Conservation (phyloP, 129 eudicot genomes). For the Chrysanthemum seticuspe region DNA sequence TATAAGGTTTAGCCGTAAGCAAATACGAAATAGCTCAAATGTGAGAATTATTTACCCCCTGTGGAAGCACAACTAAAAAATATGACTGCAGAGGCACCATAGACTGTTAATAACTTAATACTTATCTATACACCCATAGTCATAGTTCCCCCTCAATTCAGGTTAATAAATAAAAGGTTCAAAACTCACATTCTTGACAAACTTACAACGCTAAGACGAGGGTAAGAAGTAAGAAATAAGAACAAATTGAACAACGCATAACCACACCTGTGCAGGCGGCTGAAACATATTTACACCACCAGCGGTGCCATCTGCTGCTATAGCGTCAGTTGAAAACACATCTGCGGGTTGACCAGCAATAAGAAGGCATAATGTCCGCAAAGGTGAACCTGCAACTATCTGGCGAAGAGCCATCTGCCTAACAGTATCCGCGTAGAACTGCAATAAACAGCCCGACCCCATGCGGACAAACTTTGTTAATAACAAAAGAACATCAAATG, state of each 20-base stretch:
- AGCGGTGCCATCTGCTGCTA: conserved; percentile 36
- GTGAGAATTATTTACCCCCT: not conserved
- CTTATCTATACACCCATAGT: no score
- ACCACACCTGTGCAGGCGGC: conserved; percentile 59
- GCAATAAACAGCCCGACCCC: conserved; percentile 36
- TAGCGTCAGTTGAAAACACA: conserved; percentile 60
- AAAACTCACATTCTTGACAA: no score
- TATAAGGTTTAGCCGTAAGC: no score
- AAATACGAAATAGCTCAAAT: no score
- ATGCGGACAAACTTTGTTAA: conserved; percentile 7
- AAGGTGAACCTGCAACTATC: conserved; percentile 86
- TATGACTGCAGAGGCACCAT: conserved; percentile 1
- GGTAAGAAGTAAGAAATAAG: no score
- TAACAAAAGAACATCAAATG: conserved; percentile 4
- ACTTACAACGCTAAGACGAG: no score
- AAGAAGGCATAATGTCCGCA: conserved; percentile 90
- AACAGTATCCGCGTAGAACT: conserved; percentile 84
- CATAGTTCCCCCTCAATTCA: no score
- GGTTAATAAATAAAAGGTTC: no score
- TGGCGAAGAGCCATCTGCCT: conserved; percentile 89
- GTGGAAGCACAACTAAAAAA: not conserved
- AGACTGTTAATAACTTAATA: no score
- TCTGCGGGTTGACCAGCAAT: conserved; percentile 94
- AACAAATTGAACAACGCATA: conserved; percentile 2
- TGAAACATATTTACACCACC: conserved; percentile 44